These are phyloP conservation scores for Aureobasidium musti DNA, from an alignment of 2,329 filamentous ascomycete genomes.

Conservation along the genomic window DNA sequence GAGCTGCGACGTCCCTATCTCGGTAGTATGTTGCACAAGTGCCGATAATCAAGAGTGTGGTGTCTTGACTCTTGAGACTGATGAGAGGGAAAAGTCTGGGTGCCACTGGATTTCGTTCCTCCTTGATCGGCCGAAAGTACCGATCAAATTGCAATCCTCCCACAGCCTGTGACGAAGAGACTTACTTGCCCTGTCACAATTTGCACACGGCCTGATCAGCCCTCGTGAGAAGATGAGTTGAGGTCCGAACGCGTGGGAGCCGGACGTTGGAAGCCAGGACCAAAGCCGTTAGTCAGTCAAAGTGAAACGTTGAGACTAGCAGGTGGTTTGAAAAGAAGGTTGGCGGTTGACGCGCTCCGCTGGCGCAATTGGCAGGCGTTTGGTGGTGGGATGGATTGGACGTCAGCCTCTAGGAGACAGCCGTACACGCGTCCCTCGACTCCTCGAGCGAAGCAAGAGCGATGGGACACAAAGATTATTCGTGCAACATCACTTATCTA, in stretches of 20 bases:
- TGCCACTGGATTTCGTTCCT: background rate
- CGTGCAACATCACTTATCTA: slow-evolving; percentile 19
- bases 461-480: slow-evolving; percentile 14
- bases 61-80: background rate
- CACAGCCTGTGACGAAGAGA: background rate
- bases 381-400: slow-evolving; percentile 16
- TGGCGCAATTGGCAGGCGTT: slow-evolving; percentile 26
- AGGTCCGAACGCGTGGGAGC: slow-evolving; percentile 26
- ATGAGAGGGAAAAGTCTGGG: background rate
- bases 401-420: background rate
- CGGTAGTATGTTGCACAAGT: slow-evolving; percentile 22
- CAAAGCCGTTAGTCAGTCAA: slow-evolving; percentile 8
- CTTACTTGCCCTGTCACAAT: slow-evolving; percentile 23
- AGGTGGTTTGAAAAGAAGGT: slow-evolving; percentile 27
- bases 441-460: background rate
- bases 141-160: background rate
- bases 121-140: background rate
- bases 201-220: slow-evolving; percentile 11
- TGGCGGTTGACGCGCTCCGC: slow-evolving; percentile 28
- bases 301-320: slow-evolving; percentile 29
- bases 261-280: slow-evolving; percentile 27
- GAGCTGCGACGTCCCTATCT: slow-evolving; percentile 16
- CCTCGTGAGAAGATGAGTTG: slow-evolving; percentile 5
- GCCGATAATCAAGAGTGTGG: background rate
- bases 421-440: slow-evolving; percentile 25